Evolutionary conservation across 306 rosid species (phyloP).

Genomic region (Begonia loranthoides): DNA sequence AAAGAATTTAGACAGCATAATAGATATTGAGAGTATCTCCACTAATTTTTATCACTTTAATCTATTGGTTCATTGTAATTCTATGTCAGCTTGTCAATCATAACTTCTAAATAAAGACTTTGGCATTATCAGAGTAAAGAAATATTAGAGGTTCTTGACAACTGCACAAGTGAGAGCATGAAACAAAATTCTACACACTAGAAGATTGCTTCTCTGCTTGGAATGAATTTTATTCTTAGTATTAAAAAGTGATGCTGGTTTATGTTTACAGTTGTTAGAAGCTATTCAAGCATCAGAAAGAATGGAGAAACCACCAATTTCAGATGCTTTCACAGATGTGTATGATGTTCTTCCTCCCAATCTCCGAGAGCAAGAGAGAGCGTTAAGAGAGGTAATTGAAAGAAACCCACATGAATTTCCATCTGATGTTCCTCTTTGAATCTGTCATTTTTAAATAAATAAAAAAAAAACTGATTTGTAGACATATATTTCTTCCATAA

Average conservation of each 20-base stretch:
- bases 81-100: not conserved
- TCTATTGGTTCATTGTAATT: not conserved
- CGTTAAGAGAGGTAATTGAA: conserved; percentile 42
- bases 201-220: not conserved
- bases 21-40: conserved; percentile 1
- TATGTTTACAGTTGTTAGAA: conserved; percentile 45
- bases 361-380: conserved; percentile 65
- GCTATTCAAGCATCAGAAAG: conserved; percentile 84
- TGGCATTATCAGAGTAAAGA: not conserved
- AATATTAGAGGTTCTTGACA: not conserved
- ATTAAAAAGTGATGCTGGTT: conserved; percentile 11
- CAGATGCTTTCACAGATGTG: conserved; percentile 66
- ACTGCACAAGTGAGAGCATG: not conserved
- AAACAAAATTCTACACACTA: not conserved
- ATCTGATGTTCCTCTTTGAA: conserved; percentile 30
- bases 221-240: not conserved
- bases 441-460: not conserved
- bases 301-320: conserved; percentile 54
- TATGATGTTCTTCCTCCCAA: conserved; percentile 60
- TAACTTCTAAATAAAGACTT: too few relatives aligned
- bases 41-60: not conserved
- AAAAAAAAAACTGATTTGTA: too few relatives aligned
- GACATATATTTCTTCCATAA: too few relatives aligned
- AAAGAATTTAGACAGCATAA: not conserved
- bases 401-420: conserved; percentile 57